Conservation (phyloP, 306 rosid genomes). For the Sindora glabra region DNA sequence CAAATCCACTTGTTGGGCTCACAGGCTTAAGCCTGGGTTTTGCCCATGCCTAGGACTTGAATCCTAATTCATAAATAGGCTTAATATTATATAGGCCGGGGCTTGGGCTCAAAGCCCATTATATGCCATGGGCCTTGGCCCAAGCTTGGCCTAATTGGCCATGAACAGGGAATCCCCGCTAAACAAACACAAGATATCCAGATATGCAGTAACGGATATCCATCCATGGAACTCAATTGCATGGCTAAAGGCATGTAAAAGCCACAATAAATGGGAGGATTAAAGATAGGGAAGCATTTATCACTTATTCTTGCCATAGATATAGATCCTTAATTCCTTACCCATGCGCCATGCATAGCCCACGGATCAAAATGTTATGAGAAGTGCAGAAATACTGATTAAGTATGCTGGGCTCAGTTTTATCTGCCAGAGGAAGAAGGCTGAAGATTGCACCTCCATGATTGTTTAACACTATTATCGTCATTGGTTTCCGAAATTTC, state of each 20-base stretch:
- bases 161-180: too few relatives aligned
- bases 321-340: conserved; percentile 24
- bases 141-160: too few relatives aligned
- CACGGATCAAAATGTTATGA: conserved; percentile 56
- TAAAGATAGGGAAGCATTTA: background rate
- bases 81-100: too few relatives aligned
- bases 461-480: conserved; percentile 71
- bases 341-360: conserved; percentile 85
- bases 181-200: too few relatives aligned
- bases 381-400: conserved; percentile 72
- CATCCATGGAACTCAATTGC: background rate
- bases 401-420: conserved; percentile 46
- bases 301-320: background rate
- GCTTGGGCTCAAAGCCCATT: too few relatives aligned
- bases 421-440: conserved; percentile 72
- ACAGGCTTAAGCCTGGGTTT: too few relatives aligned
- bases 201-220: too few relatives aligned
- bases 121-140: too few relatives aligned
- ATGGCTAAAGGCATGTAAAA: background rate
- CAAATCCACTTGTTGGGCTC: too few relatives aligned
- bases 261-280: background rate
- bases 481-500: conserved; percentile 78
- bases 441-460: conserved; percentile 97
- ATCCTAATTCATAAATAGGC: too few relatives aligned
- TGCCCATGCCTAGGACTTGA: too few relatives aligned